Conservation (phyloP, 148 eudicot genomes). For the Camellia lanceoleosa region DNA sequence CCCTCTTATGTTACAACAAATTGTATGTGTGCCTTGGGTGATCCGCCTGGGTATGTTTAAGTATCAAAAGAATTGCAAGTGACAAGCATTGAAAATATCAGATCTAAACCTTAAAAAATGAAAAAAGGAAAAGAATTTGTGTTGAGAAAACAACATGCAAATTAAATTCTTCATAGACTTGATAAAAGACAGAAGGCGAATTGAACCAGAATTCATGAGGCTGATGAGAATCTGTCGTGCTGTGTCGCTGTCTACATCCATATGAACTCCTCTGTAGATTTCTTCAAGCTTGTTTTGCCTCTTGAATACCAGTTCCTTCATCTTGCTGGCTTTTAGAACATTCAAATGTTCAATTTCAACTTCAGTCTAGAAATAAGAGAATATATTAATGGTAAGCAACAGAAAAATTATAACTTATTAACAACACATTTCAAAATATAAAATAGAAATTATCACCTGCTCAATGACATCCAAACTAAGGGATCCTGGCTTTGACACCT, state of each 20-base stretch:
- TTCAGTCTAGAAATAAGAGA: constrained; percentile 41
- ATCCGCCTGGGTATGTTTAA: too few species aligned
- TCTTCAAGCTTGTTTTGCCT: constrained; percentile 77
- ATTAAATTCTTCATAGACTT: not conserved
- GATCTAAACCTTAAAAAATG: not conserved
- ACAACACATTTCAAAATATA: not conserved
- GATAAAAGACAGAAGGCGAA: constrained; percentile 2
- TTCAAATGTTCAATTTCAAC: constrained; percentile 70
- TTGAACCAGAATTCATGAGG: constrained; percentile 72
- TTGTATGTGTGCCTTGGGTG: too few species aligned
- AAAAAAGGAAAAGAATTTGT: not conserved
- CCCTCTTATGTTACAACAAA: too few species aligned
- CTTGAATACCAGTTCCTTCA: constrained; percentile 73
- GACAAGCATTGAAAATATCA: too few species aligned
- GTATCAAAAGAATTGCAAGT: too few species aligned
- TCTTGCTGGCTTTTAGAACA: constrained; percentile 65
- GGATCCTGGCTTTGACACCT: constrained; percentile 52
- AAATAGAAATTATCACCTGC: constrained; percentile 39
- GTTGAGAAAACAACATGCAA: not conserved
- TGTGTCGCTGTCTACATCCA: constrained; percentile 61
- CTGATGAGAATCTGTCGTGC: constrained; percentile 54
- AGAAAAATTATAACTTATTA: constrained; percentile 8
- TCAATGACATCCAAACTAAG: constrained; percentile 67
- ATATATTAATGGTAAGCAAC: not conserved
- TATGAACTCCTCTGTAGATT: constrained; percentile 64